Percentiles rank a stretch among this genome's conserved stretches.
phyloP scores from a whole-genome alignment of 2,329 filamentous ascomycete species.

The Calonectria pseudoturangicola region DNA sequence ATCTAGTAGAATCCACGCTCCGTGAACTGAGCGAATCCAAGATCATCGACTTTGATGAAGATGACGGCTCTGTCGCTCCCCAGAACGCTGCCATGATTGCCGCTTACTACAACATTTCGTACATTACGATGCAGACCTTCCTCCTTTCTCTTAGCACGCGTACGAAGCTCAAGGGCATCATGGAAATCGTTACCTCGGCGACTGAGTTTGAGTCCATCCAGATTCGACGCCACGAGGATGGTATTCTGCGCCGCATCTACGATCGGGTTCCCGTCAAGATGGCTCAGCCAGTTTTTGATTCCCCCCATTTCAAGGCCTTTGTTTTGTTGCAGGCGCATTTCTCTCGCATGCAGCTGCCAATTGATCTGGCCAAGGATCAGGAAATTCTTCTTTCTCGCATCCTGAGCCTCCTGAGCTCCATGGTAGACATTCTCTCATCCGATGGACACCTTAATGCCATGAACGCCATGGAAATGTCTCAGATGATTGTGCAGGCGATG shows the following conservation, averaged over 20 bases:
- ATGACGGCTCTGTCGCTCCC: constrained; percentile 91
- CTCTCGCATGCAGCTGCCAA: constrained; percentile 95
- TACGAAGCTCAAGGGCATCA: constrained; percentile 96
- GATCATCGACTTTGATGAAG: constrained; percentile 96
- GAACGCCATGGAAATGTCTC: constrained; percentile 99
- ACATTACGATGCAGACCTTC: constrained; percentile 99
- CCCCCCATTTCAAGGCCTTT: constrained; percentile 98
- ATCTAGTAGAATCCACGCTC: constrained; percentile 93
- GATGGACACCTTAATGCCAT: constrained; percentile 98
- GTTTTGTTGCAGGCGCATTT: constrained; percentile 98
- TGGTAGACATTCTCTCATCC: constrained; percentile 95
- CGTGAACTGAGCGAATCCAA: constrained; percentile 94
- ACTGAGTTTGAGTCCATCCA: constrained; percentile 98
- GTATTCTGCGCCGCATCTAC: constrained; percentile 91
- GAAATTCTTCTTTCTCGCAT: constrained; percentile 90
- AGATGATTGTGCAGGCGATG: constrained; percentile 99
- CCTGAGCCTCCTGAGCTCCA: constrained; percentile 90
- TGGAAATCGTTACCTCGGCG: constrained; percentile 97
- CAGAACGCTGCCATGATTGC: constrained; percentile 98
- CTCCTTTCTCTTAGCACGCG: constrained; percentile 89
- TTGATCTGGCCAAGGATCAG: constrained; percentile 97
- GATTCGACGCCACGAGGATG: constrained; percentile 93
- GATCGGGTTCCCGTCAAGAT: constrained; percentile 97
- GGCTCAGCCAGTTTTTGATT: constrained; percentile 88
- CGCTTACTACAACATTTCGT: constrained; percentile 99